Percentiles rank a stretch among this genome's conserved stretches.
Evolutionary conservation across 176 grass and related monocot species (phyloP).

Genomic region (Aegilops longissima): DNA sequence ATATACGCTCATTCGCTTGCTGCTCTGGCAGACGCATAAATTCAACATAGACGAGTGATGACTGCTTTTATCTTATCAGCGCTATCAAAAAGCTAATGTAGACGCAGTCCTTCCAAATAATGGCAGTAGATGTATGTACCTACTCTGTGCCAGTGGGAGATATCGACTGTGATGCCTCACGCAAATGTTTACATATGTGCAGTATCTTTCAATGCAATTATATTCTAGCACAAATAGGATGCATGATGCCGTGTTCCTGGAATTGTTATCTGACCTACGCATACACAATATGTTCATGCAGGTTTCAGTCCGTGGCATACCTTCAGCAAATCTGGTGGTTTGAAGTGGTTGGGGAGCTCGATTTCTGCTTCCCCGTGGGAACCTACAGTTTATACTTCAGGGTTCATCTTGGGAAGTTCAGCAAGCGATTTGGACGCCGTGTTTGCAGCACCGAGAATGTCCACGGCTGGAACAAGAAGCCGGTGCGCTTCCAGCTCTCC

Average conservation of each 20-base stretch:
- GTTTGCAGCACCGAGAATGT: slow-evolving; percentile 58
- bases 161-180: background rate
- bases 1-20: background rate
- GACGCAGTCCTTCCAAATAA: slow-evolving; percentile 1
- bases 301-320: slow-evolving; percentile 79
- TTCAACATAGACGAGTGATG: slow-evolving; percentile 2
- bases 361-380: slow-evolving; percentile 82
- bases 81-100: background rate
- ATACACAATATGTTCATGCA: slow-evolving; percentile 25
- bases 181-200: background rate
- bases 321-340: slow-evolving; percentile 99
- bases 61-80: background rate
- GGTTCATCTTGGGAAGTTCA: slow-evolving; percentile 73
- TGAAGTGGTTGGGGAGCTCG: slow-evolving; percentile 81
- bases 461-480: slow-evolving; percentile 89
- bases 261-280: background rate
- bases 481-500: slow-evolving; percentile 73
- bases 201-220: slow-evolving; percentile 16
- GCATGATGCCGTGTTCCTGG: background rate
- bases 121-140: background rate
- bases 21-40: background rate
- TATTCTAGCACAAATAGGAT: background rate
- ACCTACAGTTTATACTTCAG: slow-evolving; percentile 82
- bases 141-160: slow-evolving; percentile 23
- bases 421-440: slow-evolving; percentile 62